These are phyloP conservation scores for Populus hybrid DNA, from an alignment of 441 rosid species.

Conservation along the genomic window DNA sequence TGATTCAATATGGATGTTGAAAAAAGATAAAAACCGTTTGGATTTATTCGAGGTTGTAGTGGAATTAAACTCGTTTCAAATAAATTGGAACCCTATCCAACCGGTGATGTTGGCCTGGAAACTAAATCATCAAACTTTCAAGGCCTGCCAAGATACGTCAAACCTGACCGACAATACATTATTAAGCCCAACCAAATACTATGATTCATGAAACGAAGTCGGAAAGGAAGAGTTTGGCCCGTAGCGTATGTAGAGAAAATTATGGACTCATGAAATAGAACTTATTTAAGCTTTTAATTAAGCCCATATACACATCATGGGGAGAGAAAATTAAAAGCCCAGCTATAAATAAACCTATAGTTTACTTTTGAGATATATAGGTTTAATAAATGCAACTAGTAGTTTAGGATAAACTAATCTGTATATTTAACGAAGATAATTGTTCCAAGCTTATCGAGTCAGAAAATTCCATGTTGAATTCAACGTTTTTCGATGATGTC, in stretches of 20 bases:
- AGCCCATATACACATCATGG: neutral
- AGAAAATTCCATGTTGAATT: neutral
- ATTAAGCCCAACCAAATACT: too few relatives aligned
- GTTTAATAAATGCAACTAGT: neutral
- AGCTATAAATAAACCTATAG: neutral
- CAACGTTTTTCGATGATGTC: neutral
- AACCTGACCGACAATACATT: neutral
- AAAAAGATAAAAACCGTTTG: too few relatives aligned
- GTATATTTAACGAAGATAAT: neutral
- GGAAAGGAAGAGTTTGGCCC: neutral
- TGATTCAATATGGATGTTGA: too few relatives aligned
- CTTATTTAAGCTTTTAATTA: too few relatives aligned
- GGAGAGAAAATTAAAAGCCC: neutral
- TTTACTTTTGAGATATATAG: neutral
- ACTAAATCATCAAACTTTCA: neutral
- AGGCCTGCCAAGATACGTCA: neutral
- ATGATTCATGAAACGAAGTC: neutral
- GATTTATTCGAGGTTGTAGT: too few relatives aligned
- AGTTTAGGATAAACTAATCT: neutral
- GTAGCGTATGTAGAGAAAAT: neutral
- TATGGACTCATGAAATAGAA: neutral
- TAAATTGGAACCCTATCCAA: neutral
- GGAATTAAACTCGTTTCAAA: too few relatives aligned
- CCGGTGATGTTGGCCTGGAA: neutral
- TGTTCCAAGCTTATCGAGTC: neutral